Percentiles rank a stretch among this genome's conserved stretches.
Evolutionary conservation across 768 basidiomycete species (phyloP).

Genomic region (Saitozyma podzolica): DNA sequence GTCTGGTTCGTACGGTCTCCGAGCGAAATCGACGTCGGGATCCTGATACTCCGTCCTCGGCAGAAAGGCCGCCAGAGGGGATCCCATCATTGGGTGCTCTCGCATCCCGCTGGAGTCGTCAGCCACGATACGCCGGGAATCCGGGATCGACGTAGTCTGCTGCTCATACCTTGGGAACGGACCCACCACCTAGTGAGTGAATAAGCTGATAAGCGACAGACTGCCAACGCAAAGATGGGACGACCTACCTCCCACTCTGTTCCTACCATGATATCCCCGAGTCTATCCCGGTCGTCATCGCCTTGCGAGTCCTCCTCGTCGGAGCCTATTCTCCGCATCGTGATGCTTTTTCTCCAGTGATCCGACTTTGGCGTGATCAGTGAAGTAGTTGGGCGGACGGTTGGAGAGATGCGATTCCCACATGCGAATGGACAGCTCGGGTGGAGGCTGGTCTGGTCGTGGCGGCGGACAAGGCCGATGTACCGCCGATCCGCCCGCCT

Average conservation of each 20-base stretch:
- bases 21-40: constrained; percentile 36
- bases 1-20: constrained; percentile 9
- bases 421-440: too few relatives aligned
- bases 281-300: not conserved
- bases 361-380: not conserved
- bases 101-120: constrained; percentile 34
- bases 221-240: too few relatives aligned
- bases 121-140: not conserved
- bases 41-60: constrained; percentile 10
- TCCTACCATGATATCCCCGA: constrained; percentile 4
- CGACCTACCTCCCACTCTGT: constrained; percentile 25
- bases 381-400: too few relatives aligned
- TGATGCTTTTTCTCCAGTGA: not conserved
- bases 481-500: too few relatives aligned
- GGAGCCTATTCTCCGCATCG: constrained; percentile 15
- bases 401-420: too few relatives aligned
- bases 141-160: not conserved
- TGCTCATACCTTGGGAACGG: constrained; percentile 31
- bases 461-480: too few relatives aligned
- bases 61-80: constrained; percentile 32
- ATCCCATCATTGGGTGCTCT: constrained; percentile 37
- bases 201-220: not conserved
- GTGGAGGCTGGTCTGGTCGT: too few relatives aligned
- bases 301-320: constrained; percentile 14
- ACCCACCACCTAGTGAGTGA: constrained; percentile 28